A percentile compares a stretch with the other conserved stretches of the same genome.
Evolutionary conservation across 73 alveolate genomes (phyloP).

Genomic region (Tetrahymena thermophila): DNA sequence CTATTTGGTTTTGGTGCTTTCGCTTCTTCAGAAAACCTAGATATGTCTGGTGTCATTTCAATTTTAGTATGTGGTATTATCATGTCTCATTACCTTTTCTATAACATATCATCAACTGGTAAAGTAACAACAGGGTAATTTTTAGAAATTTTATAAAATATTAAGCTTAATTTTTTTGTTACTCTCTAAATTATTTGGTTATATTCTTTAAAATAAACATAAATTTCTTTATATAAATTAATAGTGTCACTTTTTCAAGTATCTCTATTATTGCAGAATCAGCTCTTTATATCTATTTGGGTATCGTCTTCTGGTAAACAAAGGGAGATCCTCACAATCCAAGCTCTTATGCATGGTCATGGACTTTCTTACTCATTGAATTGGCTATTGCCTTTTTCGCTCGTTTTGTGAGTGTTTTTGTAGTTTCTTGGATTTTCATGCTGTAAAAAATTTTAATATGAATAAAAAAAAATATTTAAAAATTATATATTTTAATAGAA

Average conservation of each 20-base stretch:
- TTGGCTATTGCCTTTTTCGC: constrained; percentile 14
- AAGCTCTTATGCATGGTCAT: not conserved
- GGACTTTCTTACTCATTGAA: constrained; percentile 32
- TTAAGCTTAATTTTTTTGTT: too few relatives aligned
- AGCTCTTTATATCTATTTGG: constrained; percentile 17
- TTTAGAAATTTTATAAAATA: too few relatives aligned
- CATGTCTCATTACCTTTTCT: constrained; percentile 86
- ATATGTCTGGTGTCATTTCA: constrained; percentile 86
- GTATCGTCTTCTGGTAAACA: constrained; percentile 15
- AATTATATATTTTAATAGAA: not conserved
- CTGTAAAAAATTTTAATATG: not conserved
- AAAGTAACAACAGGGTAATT: constrained; percentile 20
- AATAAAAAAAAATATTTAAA: not conserved
- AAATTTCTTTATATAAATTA: too few relatives aligned
- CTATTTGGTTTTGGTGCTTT: constrained; percentile 81
- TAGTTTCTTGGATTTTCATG: not conserved
- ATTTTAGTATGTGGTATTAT: constrained; percentile 84
- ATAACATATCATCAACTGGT: constrained; percentile 62
- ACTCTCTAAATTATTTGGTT: not conserved
- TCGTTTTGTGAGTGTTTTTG: not conserved
- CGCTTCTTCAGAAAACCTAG: constrained; percentile 73
- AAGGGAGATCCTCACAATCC: not conserved
- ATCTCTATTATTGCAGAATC: constrained; percentile 20
- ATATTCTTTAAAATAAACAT: too few relatives aligned
- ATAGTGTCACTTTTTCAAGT: constrained; percentile 12